phyloP scores from a whole-genome alignment of 2,329 filamentous ascomycete species.

The Annulohypoxylon truncatum region DNA sequence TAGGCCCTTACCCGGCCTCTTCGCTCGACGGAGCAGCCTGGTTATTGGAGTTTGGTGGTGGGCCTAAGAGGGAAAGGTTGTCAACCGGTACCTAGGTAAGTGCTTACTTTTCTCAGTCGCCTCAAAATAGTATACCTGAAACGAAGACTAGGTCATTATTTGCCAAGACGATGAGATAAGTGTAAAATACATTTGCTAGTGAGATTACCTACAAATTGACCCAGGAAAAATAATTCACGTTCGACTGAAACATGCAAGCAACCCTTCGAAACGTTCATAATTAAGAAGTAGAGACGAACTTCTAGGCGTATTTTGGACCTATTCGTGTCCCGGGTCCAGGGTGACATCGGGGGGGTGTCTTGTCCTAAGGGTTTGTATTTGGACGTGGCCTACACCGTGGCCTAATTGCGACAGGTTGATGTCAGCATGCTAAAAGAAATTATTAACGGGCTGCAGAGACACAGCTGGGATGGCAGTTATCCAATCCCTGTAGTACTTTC shows the following conservation, averaged over 20 bases:
- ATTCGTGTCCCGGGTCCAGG: neutral
- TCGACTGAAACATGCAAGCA: conserved; percentile 14
- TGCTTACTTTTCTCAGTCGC: neutral
- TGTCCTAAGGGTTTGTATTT: too few relatives aligned
- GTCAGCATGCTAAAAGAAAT: conserved; percentile 26
- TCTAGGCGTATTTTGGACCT: neutral
- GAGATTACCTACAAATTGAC: neutral
- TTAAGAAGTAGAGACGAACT: conserved; percentile 11
- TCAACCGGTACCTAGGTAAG: conserved; percentile 4
- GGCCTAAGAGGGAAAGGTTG: neutral
- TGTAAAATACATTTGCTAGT: neutral
- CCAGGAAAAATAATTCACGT: neutral
- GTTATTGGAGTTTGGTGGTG: neutral
- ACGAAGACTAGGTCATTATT: conserved; percentile 3
- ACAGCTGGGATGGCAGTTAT: neutral
- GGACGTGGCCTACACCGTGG: neutral
- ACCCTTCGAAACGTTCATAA: conserved; percentile 16
- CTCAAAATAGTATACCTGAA: conserved; percentile 32
- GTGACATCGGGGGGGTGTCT: conserved; percentile 15
- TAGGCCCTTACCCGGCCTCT: neutral
- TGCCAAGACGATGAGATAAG: neutral
- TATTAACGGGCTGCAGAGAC: conserved; percentile 35
- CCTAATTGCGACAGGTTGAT: too few relatives aligned
- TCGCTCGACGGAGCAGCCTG: neutral
- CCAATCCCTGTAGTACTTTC: conserved; percentile 22